Evolutionary conservation across 139 green algal genomes (phyloP).

Genomic region (Ostreobium quekettii): DNA sequence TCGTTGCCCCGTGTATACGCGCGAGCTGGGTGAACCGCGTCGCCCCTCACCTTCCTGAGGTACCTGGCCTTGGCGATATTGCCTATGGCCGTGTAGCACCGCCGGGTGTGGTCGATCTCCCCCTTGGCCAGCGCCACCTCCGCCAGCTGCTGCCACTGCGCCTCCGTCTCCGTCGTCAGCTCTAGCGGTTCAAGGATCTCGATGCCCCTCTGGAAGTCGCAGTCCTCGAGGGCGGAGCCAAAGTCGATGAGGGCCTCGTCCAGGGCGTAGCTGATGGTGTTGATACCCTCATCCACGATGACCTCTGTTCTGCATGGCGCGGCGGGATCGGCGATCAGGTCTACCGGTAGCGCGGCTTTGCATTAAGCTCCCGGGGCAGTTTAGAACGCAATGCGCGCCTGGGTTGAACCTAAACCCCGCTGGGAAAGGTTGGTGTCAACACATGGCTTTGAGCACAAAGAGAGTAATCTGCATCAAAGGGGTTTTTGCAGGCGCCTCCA

Average conservation of each 20-base stretch:
- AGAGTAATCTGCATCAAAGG: too few species aligned
- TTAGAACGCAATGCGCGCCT: too few species aligned
- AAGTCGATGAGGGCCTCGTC: conserved; percentile 67
- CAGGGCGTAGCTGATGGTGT: conserved; percentile 53
- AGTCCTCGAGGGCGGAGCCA: conserved; percentile 28
- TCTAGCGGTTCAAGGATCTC: conserved; percentile 64
- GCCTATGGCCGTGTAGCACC: conserved; percentile 64
- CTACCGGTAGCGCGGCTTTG: too few species aligned
- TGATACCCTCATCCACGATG: conserved; percentile 63
- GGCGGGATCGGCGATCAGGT: too few species aligned
- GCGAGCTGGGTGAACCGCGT: not conserved
- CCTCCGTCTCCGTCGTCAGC: conserved; percentile 63
- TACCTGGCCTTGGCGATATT: conserved; percentile 52
- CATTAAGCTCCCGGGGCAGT: too few species aligned
- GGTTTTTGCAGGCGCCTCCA: too few species aligned
- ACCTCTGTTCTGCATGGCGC: conserved; percentile 53
- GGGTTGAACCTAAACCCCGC: too few species aligned
- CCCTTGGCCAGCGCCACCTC: conserved; percentile 26
- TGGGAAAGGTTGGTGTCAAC: too few species aligned
- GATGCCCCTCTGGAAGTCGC: conserved; percentile 31
- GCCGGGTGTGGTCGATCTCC: conserved; percentile 26
- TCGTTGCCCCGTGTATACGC: too few species aligned
- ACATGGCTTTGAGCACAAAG: too few species aligned
- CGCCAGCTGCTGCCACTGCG: conserved; percentile 62
- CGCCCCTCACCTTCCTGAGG: conserved; percentile 43